phyloP scores from a whole-genome alignment of 2,329 filamentous ascomycete species.

The Lachnellula arida region DNA sequence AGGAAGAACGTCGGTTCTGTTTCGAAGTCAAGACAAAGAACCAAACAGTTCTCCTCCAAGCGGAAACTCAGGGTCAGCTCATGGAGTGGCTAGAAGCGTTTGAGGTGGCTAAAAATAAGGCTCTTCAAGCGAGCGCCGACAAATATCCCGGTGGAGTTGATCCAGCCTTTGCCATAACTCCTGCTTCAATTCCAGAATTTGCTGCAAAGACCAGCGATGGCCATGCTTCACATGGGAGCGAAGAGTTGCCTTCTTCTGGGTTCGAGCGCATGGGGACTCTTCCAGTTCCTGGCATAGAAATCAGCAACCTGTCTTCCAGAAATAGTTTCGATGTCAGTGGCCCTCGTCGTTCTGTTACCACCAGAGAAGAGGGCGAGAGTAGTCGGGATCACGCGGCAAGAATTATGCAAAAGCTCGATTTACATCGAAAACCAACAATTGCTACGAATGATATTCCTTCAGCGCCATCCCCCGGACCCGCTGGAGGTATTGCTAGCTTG shows the following conservation, averaged over 20 bases:
- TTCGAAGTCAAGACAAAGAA: slow-evolving; percentile 99
- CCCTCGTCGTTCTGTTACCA: slow-evolving; percentile 48
- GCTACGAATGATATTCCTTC: slow-evolving; percentile 34
- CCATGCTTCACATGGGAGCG: slow-evolving; percentile 39
- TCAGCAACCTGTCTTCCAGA: slow-evolving; percentile 42
- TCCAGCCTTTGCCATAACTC: slow-evolving; percentile 87
- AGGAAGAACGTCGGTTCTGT: slow-evolving; percentile 92
- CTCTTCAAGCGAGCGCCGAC: slow-evolving; percentile 68
- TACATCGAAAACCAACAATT: slow-evolving; percentile 72
- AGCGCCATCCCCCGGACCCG: slow-evolving; percentile 38
- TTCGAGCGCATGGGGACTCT: slow-evolving; percentile 62
- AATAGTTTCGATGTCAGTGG: slow-evolving; percentile 67
- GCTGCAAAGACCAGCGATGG: slow-evolving; percentile 73
- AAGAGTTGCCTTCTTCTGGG: slow-evolving; percentile 41
- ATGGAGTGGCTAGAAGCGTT: slow-evolving; percentile 93
- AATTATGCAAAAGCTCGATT: slow-evolving; percentile 88
- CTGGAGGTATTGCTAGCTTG: slow-evolving; percentile 73
- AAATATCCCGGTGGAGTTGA: slow-evolving; percentile 48
- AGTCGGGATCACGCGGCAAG: slow-evolving; percentile 77
- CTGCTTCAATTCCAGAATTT: slow-evolving; percentile 84
- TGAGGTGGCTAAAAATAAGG: slow-evolving; percentile 88
- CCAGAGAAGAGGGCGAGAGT: slow-evolving; percentile 66
- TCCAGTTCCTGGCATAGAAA: slow-evolving; percentile 58
- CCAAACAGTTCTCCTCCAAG: slow-evolving; percentile 81
- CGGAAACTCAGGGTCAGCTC: slow-evolving; percentile 88